Percentiles rank a stretch among this genome's conserved stretches.
Conservation (phyloP, 2,329 filamentous ascomycete genomes). For the Colletotrichum musae region DNA sequence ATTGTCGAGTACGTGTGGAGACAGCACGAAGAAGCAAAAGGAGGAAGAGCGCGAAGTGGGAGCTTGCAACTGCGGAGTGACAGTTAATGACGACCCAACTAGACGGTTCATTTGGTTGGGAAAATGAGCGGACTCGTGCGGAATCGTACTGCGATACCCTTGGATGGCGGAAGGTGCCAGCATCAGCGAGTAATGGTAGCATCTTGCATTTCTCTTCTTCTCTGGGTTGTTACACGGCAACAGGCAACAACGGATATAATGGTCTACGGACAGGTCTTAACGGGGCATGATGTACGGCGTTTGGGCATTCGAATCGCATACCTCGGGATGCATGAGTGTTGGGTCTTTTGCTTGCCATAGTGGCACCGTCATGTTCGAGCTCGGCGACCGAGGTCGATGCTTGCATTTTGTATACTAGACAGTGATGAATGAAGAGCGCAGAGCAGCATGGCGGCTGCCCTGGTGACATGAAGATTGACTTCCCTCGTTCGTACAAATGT, state of each 20-base stretch:
- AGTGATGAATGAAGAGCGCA: slow-evolving; percentile 10
- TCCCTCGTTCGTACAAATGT: too few species aligned
- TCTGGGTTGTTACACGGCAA: slow-evolving; percentile 17
- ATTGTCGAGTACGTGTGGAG: slow-evolving; percentile 86
- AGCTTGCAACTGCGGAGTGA: slow-evolving; percentile 40
- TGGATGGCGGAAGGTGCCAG: slow-evolving; percentile 31
- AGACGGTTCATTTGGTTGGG: background rate
- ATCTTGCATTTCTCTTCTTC: slow-evolving; percentile 26
- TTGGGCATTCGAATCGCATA: slow-evolving; percentile 31
- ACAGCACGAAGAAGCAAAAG: slow-evolving; percentile 55
- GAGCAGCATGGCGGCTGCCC: background rate
- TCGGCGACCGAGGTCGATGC: background rate
- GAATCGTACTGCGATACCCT: slow-evolving; percentile 39
- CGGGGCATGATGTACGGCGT: slow-evolving; percentile 37
- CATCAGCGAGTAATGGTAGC: slow-evolving; percentile 35
- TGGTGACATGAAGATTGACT: background rate
- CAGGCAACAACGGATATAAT: slow-evolving; percentile 30
- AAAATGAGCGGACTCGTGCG: slow-evolving; percentile 11
- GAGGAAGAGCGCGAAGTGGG: slow-evolving; percentile 43
- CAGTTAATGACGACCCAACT: slow-evolving; percentile 23
- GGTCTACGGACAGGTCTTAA: slow-evolving; percentile 4
- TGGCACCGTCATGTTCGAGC: slow-evolving; percentile 21
- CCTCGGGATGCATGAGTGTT: slow-evolving; percentile 25
- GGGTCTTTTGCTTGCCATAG: background rate
- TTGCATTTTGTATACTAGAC: slow-evolving; percentile 30